phyloP scores from a whole-genome alignment of 305 asterid species.

The Plantago coronopus region DNA sequence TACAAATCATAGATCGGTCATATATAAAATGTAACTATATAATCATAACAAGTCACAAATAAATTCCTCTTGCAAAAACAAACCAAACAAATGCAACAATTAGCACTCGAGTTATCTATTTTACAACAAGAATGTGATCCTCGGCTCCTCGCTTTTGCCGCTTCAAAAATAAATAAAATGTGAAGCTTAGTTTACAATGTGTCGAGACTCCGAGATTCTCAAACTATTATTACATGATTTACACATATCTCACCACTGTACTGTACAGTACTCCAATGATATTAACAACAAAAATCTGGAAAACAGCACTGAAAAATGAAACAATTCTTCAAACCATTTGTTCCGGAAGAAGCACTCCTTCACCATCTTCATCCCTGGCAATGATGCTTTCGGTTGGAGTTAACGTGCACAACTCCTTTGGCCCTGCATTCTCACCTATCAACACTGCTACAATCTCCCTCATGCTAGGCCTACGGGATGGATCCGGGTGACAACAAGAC shows the following conservation, averaged over 20 bases:
- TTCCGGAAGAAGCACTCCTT: slow-evolving; percentile 14
- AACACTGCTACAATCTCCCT: slow-evolving; percentile 57
- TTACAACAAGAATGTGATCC: too few relatives aligned
- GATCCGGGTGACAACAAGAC: slow-evolving; percentile 80
- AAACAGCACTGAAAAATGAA: background rate
- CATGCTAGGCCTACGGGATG: slow-evolving; percentile 67
- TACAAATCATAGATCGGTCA: too few relatives aligned
- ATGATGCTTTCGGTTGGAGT: slow-evolving; percentile 15
- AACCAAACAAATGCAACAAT: too few relatives aligned
- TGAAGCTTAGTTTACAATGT: background rate
- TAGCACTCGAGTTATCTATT: too few relatives aligned
- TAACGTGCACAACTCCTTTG: slow-evolving; percentile 41
- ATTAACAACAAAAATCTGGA: background rate
- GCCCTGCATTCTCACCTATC: slow-evolving; percentile 44
- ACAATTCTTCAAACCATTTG: slow-evolving; percentile 33
- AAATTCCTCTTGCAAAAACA: too few relatives aligned
- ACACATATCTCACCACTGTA: slow-evolving; percentile 1
- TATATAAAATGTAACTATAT: too few relatives aligned
- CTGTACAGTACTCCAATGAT: background rate
- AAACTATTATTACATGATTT: background rate
- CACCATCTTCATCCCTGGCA: slow-evolving; percentile 26
- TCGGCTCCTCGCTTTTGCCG: too few relatives aligned
- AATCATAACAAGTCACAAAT: too few relatives aligned
- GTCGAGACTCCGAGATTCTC: background rate
- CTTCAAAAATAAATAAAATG: too few relatives aligned